phyloP scores from a whole-genome alignment of 2,329 filamentous ascomycete genomes.

The Trichoderma arundinaceum region DNA sequence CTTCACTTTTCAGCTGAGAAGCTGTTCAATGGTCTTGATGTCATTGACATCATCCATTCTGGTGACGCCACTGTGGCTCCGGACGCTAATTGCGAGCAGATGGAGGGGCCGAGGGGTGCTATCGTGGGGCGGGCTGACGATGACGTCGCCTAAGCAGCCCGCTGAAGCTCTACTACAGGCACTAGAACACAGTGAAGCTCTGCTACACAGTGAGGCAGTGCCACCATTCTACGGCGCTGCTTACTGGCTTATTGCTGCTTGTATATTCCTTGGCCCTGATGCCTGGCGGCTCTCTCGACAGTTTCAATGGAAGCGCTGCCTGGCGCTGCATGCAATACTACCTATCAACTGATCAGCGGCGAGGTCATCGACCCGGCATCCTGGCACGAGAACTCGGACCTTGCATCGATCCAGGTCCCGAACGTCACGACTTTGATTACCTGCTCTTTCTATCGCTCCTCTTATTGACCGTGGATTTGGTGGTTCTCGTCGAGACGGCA shows the following conservation, averaged over 20 bases:
- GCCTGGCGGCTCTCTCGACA: background rate
- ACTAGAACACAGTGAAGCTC: constrained; percentile 7
- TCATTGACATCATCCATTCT: constrained; percentile 10
- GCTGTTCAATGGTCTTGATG: background rate
- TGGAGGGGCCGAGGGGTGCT: background rate
- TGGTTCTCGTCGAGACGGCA: too few species aligned
- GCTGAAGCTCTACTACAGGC: constrained; percentile 13
- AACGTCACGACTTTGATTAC: background rate
- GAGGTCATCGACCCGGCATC: background rate
- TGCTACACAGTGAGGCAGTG: too few species aligned
- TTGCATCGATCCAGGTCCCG: background rate
- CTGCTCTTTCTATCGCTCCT: background rate
- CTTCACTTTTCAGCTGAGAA: background rate
- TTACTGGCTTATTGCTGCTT: too few species aligned
- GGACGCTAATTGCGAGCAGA: background rate
- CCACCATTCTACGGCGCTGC: too few species aligned
- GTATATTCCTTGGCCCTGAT: too few species aligned
- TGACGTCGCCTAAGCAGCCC: constrained; percentile 23
- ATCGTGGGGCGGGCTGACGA: constrained; percentile 23
- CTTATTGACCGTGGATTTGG: background rate
- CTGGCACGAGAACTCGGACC: background rate
- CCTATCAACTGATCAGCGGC: constrained; percentile 3
- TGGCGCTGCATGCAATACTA: background rate
- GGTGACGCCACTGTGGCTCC: constrained; percentile 22
- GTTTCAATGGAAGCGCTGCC: background rate